Evolutionary conservation across 2,329 filamentous ascomycete genomes (phyloP), one percentile per base, ranked within the genome.

Genomic region (Aspergillus floridensis): DNA sequence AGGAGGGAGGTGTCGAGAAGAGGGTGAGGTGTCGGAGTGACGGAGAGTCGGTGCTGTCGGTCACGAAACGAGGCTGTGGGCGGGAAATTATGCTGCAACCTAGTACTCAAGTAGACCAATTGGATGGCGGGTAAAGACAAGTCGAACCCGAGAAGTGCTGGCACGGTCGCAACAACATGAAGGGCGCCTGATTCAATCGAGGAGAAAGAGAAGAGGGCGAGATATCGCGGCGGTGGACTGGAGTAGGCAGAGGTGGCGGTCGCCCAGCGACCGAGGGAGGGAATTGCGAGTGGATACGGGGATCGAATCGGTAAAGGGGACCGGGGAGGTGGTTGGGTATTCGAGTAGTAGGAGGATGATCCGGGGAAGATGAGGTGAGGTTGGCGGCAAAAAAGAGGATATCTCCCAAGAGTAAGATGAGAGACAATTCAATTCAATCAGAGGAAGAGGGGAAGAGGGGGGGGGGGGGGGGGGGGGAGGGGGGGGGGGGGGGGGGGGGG

Each of bases 101-200:
- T 46, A 38, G 58, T 53, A 55, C 29, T 70, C 61, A 69, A 52
- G 57, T 70, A 47, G 61, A 63, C 63, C 61, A 60, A 55, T 58
- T 56, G 55, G 68, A 65, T 66, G 63, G 59, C 56, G 63, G 64
- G 60, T 66, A 67, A 59, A 63, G 63, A 53, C 59, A 61, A 54
- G 65, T 66, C 53, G 60, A 67, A 63, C 63, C 64, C 61, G 62
- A 63, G 61, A 63, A 66, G 55, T 66, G 64, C 59, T 59, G 66
- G 52, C 64, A 66, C 64, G 56, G 64, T 66, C 61, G 66, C 62
- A 65, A 67, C 65, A 71, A 71, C 72, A 74, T 74, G 71, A 72
- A 73, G 72, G 71, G 71, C 72, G 68, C 65, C 60, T 46, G 56
- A 35, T 31, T 53, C 58, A 54, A 44, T 38, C 38, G 41, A 57